Percentiles rank a stretch among this genome's conserved stretches.
phyloP scores from a whole-genome alignment of 257 asterid genomes.

The Fraxinus anomala region DNA sequence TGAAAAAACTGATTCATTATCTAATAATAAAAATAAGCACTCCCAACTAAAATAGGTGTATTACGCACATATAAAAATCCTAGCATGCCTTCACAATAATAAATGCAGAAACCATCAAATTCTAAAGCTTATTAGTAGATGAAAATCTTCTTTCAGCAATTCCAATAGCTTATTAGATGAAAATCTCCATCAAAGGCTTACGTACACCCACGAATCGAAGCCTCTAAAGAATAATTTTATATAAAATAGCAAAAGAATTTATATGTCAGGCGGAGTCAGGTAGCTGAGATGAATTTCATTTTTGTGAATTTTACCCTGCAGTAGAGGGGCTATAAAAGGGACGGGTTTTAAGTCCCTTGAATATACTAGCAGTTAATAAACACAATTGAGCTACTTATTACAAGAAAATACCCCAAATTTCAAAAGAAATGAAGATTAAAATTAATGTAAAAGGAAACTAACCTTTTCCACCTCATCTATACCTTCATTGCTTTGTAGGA shows the following conservation, averaged over 20 bases:
- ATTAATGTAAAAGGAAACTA: conserved; percentile 33
- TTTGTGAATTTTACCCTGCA: background rate
- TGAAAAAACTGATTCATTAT: background rate
- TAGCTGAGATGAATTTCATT: background rate
- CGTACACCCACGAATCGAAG: background rate
- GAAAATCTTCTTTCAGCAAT: background rate
- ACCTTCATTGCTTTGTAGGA: conserved; percentile 44
- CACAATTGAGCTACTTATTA: background rate
- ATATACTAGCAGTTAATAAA: background rate
- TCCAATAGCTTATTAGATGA: background rate
- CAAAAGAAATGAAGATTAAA: background rate
- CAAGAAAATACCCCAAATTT: background rate
- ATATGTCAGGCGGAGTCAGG: background rate
- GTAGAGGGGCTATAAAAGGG: background rate
- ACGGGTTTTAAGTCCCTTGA: background rate
- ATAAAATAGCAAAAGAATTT: background rate
- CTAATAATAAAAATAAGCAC: background rate
- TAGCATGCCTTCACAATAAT: background rate
- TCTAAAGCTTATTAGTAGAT: background rate
- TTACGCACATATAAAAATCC: background rate
- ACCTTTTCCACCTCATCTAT: conserved; percentile 64
- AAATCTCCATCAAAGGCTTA: background rate
- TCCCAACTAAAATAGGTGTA: background rate
- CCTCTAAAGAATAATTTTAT: background rate
- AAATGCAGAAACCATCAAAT: background rate